These are phyloP conservation scores for Ceriops decandra DNA, from an alignment of 345 rosid genomes.

Conservation along the genomic window DNA sequence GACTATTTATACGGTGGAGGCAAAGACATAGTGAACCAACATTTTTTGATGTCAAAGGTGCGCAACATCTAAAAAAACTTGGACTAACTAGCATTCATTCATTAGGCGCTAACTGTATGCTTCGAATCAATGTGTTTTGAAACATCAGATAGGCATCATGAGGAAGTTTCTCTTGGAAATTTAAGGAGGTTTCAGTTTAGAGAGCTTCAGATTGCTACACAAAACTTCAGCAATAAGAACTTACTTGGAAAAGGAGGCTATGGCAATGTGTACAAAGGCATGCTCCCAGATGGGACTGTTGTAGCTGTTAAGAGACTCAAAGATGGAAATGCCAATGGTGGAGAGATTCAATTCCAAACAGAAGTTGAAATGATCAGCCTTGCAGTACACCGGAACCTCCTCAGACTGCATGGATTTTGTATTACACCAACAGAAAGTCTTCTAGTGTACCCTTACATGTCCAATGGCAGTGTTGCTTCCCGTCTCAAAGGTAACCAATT, in stretches of 20 bases:
- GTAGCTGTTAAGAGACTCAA: constrained; percentile 94
- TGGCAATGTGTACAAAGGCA: constrained; percentile 88
- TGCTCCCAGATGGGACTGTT: constrained; percentile 68
- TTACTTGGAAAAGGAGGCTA: constrained; percentile 94
- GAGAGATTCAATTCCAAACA: constrained; percentile 84
- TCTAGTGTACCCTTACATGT: constrained; percentile 92
- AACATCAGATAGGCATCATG: constrained; percentile 50
- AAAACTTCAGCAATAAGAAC: constrained; percentile 82
- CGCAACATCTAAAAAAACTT: background rate
- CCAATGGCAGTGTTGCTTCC: constrained; percentile 93
- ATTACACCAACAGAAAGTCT: constrained; percentile 81
- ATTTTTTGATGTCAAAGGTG: constrained; percentile 78
- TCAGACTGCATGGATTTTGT: constrained; percentile 81
- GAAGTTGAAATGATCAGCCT: constrained; percentile 98
- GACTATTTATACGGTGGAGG: constrained; percentile 76
- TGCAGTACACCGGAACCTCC: constrained; percentile 92
- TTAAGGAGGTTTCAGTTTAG: constrained; percentile 79
- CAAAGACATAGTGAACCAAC: constrained; percentile 60
- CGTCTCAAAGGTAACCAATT: constrained; percentile 49
- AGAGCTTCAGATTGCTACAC: constrained; percentile 78
- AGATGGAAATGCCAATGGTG: constrained; percentile 74
- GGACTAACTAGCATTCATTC: background rate
- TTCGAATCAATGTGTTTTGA: background rate
- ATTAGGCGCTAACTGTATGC: background rate
- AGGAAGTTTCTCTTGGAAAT: constrained; percentile 86